These are phyloP conservation scores for Ciborinia camelliae DNA, from an alignment of 2,329 filamentous ascomycete genomes.

Conservation along the genomic window DNA sequence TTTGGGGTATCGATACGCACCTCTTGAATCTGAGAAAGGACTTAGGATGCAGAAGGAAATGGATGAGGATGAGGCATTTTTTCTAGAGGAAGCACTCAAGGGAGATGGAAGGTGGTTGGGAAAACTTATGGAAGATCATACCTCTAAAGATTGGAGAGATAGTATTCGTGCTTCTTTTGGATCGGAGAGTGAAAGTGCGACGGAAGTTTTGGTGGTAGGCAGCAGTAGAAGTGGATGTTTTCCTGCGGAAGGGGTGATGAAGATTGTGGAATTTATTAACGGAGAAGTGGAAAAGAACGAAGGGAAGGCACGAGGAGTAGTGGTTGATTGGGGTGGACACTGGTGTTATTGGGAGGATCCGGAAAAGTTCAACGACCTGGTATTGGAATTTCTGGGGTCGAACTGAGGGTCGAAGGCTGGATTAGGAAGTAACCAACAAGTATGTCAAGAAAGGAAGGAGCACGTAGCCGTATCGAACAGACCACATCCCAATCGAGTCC, in stretches of 20 bases:
- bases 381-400: slow-evolving; percentile 27
- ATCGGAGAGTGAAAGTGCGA: slow-evolving; percentile 22
- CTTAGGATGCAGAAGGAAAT: not conserved
- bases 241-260: slow-evolving; percentile 33
- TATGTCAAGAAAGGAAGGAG: not conserved
- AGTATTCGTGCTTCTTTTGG: slow-evolving; percentile 32
- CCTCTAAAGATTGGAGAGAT: slow-evolving; percentile 34
- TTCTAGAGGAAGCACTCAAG: slow-evolving; percentile 34
- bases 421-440: not conserved
- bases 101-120: slow-evolving; percentile 34
- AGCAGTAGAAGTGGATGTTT: slow-evolving; percentile 38
- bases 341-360: slow-evolving; percentile 39
- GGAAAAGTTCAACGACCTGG: slow-evolving; percentile 31
- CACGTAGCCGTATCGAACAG: not conserved
- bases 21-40: slow-evolving; percentile 22
- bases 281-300: slow-evolving; percentile 5
- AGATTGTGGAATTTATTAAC: slow-evolving; percentile 35
- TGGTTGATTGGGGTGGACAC: slow-evolving; percentile 37
- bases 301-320: slow-evolving; percentile 28
- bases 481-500: not conserved
- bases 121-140: slow-evolving; percentile 38
- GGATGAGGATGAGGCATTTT: slow-evolving; percentile 33
- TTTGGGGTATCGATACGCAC: slow-evolving; percentile 33
- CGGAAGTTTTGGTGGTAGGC: slow-evolving; percentile 34
- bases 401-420: not conserved